These are phyloP conservation scores for Euphrasia arctica DNA, from an alignment of 305 asterid species.

Conservation along the genomic window DNA sequence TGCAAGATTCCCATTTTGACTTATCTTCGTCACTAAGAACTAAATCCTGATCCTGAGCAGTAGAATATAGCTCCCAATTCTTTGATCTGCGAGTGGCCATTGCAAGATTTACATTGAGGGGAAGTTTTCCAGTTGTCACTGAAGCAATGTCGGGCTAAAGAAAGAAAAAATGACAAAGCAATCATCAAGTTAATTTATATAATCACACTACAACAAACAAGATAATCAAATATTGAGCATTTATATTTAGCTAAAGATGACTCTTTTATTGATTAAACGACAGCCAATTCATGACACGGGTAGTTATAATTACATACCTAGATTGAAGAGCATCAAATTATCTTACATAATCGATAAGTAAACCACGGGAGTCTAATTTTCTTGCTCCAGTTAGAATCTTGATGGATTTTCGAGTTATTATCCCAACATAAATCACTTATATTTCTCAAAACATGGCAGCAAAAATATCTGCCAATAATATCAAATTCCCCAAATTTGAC, in stretches of 20 bases:
- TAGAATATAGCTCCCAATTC: conserved; percentile 56
- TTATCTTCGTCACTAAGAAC: conserved; percentile 53
- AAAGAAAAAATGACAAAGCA: conserved; percentile 20
- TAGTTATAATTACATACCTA: background rate
- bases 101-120: conserved; percentile 25
- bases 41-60: conserved; percentile 39
- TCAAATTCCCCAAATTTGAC: too few species aligned
- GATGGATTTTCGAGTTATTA: too few species aligned
- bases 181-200: background rate
- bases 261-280: conserved; percentile 3
- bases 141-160: conserved; percentile 41
- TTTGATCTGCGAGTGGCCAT: conserved; percentile 26
- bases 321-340: background rate
- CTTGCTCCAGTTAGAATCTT: too few species aligned
- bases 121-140: conserved; percentile 28
- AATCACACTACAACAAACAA: background rate
- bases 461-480: too few species aligned
- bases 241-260: background rate
- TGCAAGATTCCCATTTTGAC: conserved; percentile 68
- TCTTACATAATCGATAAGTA: background rate
- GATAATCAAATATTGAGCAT: background rate
- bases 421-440: too few species aligned
- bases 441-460: too few species aligned
- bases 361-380: too few species aligned
- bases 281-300: background rate